Evolutionary conservation across 2,329 filamentous ascomycete species (phyloP), one percentile per base, ranked within the genome.

Genomic region (Trichophyton mentagrophytes): DNA sequence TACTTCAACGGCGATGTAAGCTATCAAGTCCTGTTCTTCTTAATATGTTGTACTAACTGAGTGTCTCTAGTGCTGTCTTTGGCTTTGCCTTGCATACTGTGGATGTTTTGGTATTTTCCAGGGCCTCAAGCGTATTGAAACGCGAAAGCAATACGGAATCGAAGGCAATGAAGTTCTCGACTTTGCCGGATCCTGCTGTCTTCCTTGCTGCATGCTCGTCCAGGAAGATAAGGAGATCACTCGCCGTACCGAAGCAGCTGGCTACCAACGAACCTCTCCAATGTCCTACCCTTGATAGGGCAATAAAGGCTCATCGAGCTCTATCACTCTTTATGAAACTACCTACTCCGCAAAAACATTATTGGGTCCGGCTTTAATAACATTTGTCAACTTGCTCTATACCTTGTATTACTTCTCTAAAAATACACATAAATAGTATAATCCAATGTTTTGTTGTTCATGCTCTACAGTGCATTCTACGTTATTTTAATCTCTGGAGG

Each of bases 201-300:
- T 82, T 68, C 68, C 74, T 40, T 83, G 80, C 75, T 85, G 82
- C 66, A 74, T 76, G 4, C 69, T 83, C 61, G 75, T 83, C 64
- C 82, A 85, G 72, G 77, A 83, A 61, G 80, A 84, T 67, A 81
- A 82, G 65, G 82, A 85, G 67, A 76, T 68, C 11, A 65, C 67
- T 17, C 61, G 56, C 6, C 65, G 69, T 60, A 62, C 63, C 3
- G 61, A 62, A 3, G 61, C 65, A 30, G 59, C 61, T 22, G 67
- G 66, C 17, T 71, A 71, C 61, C 66, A 71, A 62, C 60, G 25
- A 30, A 30, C 40, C 11, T n/a, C 57, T 9, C 36, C 38, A 30
- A 58, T 58, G 57, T 27, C 46, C 20, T 51, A 51, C 20, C 46
- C 46, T 51, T 51, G 5, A 27, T 22, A 9, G 15, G 20, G 20